A percentile compares a stretch with the other conserved stretches of the same genome.
Conservation (phyloP, 169 alveolate species). For the Eimeria maxima region DNA sequence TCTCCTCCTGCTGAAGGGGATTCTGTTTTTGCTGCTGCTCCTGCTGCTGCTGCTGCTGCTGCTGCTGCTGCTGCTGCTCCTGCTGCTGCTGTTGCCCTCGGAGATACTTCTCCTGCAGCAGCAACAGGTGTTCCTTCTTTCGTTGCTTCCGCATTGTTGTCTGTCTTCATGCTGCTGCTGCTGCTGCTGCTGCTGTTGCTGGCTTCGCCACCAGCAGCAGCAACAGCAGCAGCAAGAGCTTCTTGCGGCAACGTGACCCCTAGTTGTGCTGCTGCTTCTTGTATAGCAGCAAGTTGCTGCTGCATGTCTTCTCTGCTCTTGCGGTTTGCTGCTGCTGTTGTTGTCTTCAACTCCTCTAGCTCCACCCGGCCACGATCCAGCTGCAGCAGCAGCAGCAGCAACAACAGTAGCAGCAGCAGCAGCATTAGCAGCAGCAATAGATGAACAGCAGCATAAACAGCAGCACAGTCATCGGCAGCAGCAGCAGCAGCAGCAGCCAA, state of each 20-base stretch:
- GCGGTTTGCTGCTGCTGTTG: slow-evolving; percentile 56
- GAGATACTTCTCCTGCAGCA: too few species aligned
- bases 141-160: too few species aligned
- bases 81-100: not conserved
- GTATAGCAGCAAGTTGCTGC: slow-evolving; percentile 2
- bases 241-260: not conserved
- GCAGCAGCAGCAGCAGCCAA: too few species aligned
- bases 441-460: slow-evolving; percentile 13
- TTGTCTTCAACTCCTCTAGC: not conserved
- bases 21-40: not conserved
- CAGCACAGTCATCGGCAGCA: not conserved
- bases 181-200: not conserved
- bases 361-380: slow-evolving; percentile 46
- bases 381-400: slow-evolving; percentile 80
- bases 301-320: slow-evolving; percentile 6
- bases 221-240: slow-evolving; percentile 30
- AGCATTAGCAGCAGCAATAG: not conserved
- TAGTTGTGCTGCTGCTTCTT: slow-evolving; percentile 4
- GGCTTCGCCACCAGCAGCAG: slow-evolving; percentile 1
- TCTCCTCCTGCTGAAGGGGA: not conserved
- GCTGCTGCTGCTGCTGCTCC: slow-evolving; percentile 25
- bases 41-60: not conserved
- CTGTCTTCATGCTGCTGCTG: too few species aligned
- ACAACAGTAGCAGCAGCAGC: slow-evolving; percentile 54
- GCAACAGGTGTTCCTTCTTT: too few species aligned